phyloP scores from a whole-genome alignment of 2,329 filamentous ascomycete species.

The Fonsecaea multimorphosa region DNA sequence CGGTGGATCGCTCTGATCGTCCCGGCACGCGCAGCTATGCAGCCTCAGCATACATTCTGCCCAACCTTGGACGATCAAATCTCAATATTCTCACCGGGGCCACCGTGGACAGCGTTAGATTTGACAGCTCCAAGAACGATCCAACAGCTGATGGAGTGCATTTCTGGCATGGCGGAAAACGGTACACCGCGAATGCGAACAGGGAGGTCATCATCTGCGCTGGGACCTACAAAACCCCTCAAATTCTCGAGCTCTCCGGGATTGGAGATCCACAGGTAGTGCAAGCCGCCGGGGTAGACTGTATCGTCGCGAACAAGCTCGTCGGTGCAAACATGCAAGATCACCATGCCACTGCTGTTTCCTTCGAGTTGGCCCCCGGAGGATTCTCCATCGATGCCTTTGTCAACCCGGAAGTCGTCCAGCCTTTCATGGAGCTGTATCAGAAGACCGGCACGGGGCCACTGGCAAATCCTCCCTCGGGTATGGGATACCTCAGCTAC shows the following conservation, averaged over 20 bases:
- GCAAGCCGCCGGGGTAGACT: conserved; percentile 57
- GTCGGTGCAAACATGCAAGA: conserved; percentile 70
- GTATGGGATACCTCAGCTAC: conserved; percentile 22
- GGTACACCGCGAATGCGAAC: conserved; percentile 45
- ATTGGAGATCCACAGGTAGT: conserved; percentile 64
- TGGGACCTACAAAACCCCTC: conserved; percentile 68
- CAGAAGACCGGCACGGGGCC: conserved; percentile 13
- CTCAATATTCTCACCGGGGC: conserved; percentile 55
- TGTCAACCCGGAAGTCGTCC: conserved; percentile 14
- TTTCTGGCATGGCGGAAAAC: conserved; percentile 43
- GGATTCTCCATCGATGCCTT: conserved; percentile 21
- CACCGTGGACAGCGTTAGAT: conserved; percentile 53
- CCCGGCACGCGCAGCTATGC: conserved; percentile 46
- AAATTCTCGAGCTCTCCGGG: conserved; percentile 69
- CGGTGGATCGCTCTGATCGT: conserved; percentile 28
- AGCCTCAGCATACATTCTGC: conserved; percentile 46
- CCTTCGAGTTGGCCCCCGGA: conserved; percentile 20
- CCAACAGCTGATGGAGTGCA: conserved; percentile 54
- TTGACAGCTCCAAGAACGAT: conserved; percentile 43
- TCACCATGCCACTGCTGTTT: conserved; percentile 45
- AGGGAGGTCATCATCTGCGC: conserved; percentile 55
- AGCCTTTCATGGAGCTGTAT: conserved; percentile 19
- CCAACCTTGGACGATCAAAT: conserved; percentile 49
- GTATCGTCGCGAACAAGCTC: conserved; percentile 62
- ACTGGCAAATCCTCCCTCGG: conserved; percentile 18